phyloP scores from a whole-genome alignment of 768 basidiomycete genomes.

The Sarcodon aspratus region DNA sequence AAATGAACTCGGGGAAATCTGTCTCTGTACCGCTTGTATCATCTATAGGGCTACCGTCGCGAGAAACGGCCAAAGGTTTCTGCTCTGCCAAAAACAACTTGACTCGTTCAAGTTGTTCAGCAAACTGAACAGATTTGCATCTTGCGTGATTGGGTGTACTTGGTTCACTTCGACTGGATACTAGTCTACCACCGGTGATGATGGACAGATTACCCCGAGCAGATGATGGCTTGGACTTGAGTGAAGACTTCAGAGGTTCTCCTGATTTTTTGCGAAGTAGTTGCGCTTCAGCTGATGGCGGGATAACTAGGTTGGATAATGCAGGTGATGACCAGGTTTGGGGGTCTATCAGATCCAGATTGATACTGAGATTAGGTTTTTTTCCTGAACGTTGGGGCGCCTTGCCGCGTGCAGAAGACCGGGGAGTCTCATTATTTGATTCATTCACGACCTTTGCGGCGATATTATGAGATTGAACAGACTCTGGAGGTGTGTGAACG shows the following conservation, averaged over 20 bases:
- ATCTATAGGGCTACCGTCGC: constrained; percentile 81
- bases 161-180: constrained; percentile 62
- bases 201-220: constrained; percentile 40
- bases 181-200: constrained; percentile 26
- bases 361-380: not conserved
- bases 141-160: constrained; percentile 55
- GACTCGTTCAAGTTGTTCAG: constrained; percentile 84
- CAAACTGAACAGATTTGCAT: constrained; percentile 83
- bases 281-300: constrained; percentile 22
- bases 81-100: constrained; percentile 93
- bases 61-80: constrained; percentile 86
- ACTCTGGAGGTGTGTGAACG: constrained; percentile 9
- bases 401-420: not conserved
- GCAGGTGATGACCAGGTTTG: not conserved
- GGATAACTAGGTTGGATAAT: not conserved
- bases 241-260: constrained; percentile 82
- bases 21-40: constrained; percentile 73
- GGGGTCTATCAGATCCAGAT: constrained; percentile 1
- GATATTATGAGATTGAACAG: not conserved
- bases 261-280: constrained; percentile 88
- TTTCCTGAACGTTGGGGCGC: not conserved
- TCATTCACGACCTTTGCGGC: not conserved
- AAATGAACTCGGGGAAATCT: constrained; percentile 65
- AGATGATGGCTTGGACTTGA: constrained; percentile 54
- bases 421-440: constrained; percentile 9